Evolutionary conservation across 2,329 filamentous ascomycete species (phyloP).

Genomic region (Clarireedia hainanense): DNA sequence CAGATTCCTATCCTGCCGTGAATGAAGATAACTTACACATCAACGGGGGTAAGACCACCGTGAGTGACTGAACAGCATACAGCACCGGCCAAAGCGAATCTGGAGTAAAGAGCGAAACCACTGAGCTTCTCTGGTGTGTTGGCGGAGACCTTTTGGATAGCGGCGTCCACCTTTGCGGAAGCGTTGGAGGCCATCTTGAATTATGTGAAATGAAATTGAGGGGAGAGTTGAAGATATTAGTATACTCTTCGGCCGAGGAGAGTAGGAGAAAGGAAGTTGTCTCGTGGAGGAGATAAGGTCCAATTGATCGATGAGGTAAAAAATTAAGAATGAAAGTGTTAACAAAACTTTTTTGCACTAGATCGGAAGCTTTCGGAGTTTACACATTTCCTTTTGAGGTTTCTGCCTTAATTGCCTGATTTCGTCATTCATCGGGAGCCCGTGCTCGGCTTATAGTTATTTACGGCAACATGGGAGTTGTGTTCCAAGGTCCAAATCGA

Average conservation of each 20-base stretch:
- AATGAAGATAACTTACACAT: conserved; percentile 71
- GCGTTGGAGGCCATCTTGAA: conserved; percentile 25
- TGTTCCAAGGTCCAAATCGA: too few relatives aligned
- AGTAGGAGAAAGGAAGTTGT: not conserved
- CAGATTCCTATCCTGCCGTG: not conserved
- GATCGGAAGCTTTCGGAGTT: not conserved
- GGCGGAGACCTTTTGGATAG: conserved; percentile 26
- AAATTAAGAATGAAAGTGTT: not conserved
- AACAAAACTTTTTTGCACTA: not conserved
- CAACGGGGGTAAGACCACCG: conserved; percentile 92
- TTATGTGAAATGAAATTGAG: conserved; percentile 19
- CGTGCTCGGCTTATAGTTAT: not conserved
- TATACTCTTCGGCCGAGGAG: not conserved
- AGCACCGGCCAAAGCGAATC: conserved; percentile 95
- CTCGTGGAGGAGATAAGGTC: conserved; percentile 5
- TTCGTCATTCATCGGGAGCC: not conserved
- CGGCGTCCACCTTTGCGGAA: conserved; percentile 24
- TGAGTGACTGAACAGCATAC: conserved; percentile 98
- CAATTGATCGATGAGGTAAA: not conserved
- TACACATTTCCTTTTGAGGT: not conserved
- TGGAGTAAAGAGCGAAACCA: conserved; percentile 74
- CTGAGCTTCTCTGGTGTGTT: conserved; percentile 40
- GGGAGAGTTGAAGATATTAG: conserved; percentile 5
- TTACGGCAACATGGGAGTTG: too few relatives aligned
- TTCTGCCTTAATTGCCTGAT: not conserved